Base-by-base conservation (phyloP, 2,329 filamentous ascomycete species). In the Exophiala calicioides region DNA sequence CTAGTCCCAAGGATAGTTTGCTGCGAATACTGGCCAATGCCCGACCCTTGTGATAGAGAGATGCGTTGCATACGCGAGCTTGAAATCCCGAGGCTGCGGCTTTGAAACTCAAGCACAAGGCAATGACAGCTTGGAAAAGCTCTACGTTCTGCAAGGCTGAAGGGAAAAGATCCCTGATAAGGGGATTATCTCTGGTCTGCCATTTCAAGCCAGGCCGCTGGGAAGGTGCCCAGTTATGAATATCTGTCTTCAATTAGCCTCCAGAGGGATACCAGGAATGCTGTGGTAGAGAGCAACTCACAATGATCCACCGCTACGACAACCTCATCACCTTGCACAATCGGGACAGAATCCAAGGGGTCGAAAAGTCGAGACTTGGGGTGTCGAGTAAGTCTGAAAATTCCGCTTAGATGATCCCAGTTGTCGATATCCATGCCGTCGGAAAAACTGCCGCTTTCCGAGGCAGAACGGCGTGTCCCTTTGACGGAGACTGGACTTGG, bases 111-210 rank as follows among this genome's bases (percentile, higher is more conserved):
- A 50, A 29, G 19, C 47, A 50, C 19, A 53, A 39, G 15, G 51
- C 47, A 13, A 53, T 31, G 27, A 34, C 33, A n/a, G 51, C 42
- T 33, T 53, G 47, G 31, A 53, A 53, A 12, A 53, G 47, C 15
- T 53, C 51, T 15, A 47, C 34, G 21, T 50, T 47, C 30, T 53
- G 51, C 19, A 53, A 31, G 2, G 47, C 51, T 9, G 43, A 35
- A 13, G 47, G 39, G 27, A 53, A 50, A 5, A 44, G 31, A 12
- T 53, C 51, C 26, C 43, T 39, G 20, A 53, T 53, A 5, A 53
- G 44, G n/a, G 51, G 51, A 18, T 53, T 53, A 32, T 53, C 44
- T 23, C 34, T 50, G 6, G 46, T 50, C 24, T 53, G 51, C 18
- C 47, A 46, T 33, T 38, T 50, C 9, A 53, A 33, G 5, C 47